phyloP scores from a whole-genome alignment of 2,329 filamentous ascomycete genomes.

The Trichoderma endophyticum region DNA sequence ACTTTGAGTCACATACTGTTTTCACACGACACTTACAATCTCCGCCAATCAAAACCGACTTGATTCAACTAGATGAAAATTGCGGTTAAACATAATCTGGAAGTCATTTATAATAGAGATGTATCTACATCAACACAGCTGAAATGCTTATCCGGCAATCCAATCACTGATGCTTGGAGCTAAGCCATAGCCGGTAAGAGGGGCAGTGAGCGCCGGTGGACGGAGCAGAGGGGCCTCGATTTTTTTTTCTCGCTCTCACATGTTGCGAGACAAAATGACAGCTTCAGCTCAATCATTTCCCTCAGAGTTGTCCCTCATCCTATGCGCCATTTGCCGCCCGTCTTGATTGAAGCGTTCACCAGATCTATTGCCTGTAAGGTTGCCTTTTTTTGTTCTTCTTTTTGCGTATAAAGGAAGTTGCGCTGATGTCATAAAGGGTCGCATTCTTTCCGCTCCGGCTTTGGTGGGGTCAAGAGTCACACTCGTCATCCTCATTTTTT shows the following conservation, averaged over 20 bases:
- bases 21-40: neutral
- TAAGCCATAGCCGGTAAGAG: constrained; percentile 33
- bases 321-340: neutral
- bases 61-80: neutral
- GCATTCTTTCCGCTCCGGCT: neutral
- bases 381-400: neutral
- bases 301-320: neutral
- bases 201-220: constrained; percentile 25
- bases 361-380: neutral
- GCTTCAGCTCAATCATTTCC: neutral
- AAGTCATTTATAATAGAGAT: neutral
- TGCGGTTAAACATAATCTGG: neutral
- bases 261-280: constrained; percentile 7
- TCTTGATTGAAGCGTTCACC: neutral
- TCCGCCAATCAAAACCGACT: neutral
- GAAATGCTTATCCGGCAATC: neutral
- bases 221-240: constrained; percentile 15
- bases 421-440: constrained; percentile 16
- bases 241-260: constrained; percentile 5
- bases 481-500: neutral
- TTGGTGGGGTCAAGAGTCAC: constrained; percentile 18
- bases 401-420: neutral
- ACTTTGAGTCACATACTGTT: neutral
- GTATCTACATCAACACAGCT: neutral
- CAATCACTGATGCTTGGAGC: constrained; percentile 10